Base-by-base conservation (phyloP, 140 eudicot genomes). In the Stevia rebaudiana region DNA sequence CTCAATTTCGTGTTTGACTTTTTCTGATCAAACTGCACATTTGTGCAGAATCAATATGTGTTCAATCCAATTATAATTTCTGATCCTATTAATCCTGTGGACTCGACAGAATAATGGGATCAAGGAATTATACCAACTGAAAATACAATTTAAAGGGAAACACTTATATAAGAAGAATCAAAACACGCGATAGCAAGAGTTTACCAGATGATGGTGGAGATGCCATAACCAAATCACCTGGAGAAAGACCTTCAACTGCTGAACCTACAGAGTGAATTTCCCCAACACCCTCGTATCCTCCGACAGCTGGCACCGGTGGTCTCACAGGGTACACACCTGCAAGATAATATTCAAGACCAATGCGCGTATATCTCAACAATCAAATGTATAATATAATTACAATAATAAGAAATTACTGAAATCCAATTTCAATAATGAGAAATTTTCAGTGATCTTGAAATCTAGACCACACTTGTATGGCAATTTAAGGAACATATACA, bases 261-360 rank as follows among this genome's bases (percentile, higher is more conserved):
- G 94, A 70, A 11, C 96, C 98, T 2, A 88, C 31, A 3, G 83
- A 80, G 74, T 83, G 82, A 17, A 92, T 95, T 82, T 85, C 88
- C 28, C 95, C 98, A 61, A 88, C 95, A 22, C 98, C 98, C 50
- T 92, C 98, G 12, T 83, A 88, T 10, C 98, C 96, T 19, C 86
- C 96, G 19, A 92, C 80, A 22, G 98, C 88, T 0, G 96, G 96
- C 51, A 86, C 74, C 2, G 72, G 81, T 52, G 96, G 95, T 83
- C 94, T 81, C 57, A 85, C 90, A 16, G 96, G 96, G 73, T 88
- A 92, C 17, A 88, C 96, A 48, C 98, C 97, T 89, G 41, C 50
- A 68, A 11, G 10, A 60, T 17, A 43, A 60, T 23, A 42, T 18
- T 42, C 33, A 80, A 48, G 33, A 5, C 11, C 17, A 55, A n/a